Percentiles rank a stretch among this genome's conserved stretches.
Conservation (phyloP, 805 yeast genomes). For the Dipodascus albidus region DNA sequence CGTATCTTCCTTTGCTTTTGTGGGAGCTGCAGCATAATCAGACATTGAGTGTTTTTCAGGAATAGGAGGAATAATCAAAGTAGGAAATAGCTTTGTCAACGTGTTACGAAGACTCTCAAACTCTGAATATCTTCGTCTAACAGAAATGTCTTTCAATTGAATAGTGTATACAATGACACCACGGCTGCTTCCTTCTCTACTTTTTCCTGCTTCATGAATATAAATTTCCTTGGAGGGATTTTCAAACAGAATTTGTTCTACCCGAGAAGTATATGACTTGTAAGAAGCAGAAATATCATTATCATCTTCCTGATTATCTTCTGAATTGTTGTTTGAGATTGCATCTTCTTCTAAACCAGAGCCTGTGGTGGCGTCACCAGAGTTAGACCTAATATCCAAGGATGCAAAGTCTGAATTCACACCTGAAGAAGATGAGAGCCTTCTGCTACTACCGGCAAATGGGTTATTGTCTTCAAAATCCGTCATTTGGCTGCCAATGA, state of each 20-base stretch:
- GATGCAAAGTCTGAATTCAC: background rate
- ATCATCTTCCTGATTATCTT: slow-evolving; percentile 3
- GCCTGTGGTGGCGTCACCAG: background rate
- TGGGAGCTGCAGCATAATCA: slow-evolving; percentile 34
- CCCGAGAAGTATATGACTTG: slow-evolving; percentile 19
- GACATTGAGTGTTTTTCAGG: slow-evolving; percentile 70
- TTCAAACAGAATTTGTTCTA: slow-evolving; percentile 24
- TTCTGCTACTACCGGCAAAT: slow-evolving; percentile 25
- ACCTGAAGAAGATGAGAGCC: slow-evolving; percentile 2
- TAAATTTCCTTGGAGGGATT: slow-evolving; percentile 26
- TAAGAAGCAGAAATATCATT: background rate
- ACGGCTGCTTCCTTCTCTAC: slow-evolving; percentile 65
- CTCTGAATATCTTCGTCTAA: slow-evolving; percentile 83
- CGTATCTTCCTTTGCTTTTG: slow-evolving; percentile 33
- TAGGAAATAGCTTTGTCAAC: slow-evolving; percentile 63
- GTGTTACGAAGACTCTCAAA: slow-evolving; percentile 74
- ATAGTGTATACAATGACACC: slow-evolving; percentile 80
- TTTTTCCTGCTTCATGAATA: slow-evolving; percentile 77
- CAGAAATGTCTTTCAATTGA: slow-evolving; percentile 45
- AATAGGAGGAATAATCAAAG: slow-evolving; percentile 81
- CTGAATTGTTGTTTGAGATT: slow-evolving; percentile 1
- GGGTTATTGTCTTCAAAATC: slow-evolving; percentile 37
- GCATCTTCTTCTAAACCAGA: background rate
- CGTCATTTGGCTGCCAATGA: slow-evolving; percentile 12
- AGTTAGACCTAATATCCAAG: background rate